Base-by-base conservation (phyloP, 2,329 filamentous ascomycete genomes). In the Penicillium brasilianum region DNA sequence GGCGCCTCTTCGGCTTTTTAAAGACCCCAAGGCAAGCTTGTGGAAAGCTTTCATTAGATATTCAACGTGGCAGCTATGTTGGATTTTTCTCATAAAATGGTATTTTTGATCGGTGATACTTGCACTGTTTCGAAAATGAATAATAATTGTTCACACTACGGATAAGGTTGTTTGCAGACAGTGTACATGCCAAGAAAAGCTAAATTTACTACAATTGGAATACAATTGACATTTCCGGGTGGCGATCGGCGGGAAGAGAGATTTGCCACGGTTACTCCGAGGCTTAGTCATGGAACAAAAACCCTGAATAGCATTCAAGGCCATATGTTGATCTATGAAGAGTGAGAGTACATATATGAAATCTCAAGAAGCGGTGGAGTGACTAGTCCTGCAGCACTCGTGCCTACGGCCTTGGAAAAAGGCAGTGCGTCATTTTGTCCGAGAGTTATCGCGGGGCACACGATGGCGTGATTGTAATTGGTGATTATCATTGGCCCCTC, bases 401-500 rank as follows among this genome's bases (percentile, higher is more conserved):
- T n/a, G n/a, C n/a, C n/a, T n/a, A n/a, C n/a, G n/a, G n/a, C 16
- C 16, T 18, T n/a, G 37, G 1, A 16, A 28, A 18, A 18, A 9
- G n/a, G n/a, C 28, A 30, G 20, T 57, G 34, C 55, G 55, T 57
- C 55, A 57, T 57, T 51, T 41, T 18, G 4, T 20, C 30, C n/a
- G n/a, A 3, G 44, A 34, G 20, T 46, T 25, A 58, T 54, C 56
- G 55, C 55, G 48, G 49, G 43, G 51, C 32, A 9, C 30, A 36
- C 59, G 58, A 66, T 66, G 57, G 60, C 64, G 57, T 69, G 63
- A 69, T 50, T 50, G n/a, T n/a, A 1, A 46, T 9, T 46, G 20
- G 43, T 46, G 22, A 46, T 46, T 13, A 16, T n/a, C 16, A 48
- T 48, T 48, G 44, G 44, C n/a, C 18, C 20, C 13, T 8, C 11